Evolutionary conservation across 331 rosid species (phyloP).

Genomic region (Ulmus americana): DNA sequence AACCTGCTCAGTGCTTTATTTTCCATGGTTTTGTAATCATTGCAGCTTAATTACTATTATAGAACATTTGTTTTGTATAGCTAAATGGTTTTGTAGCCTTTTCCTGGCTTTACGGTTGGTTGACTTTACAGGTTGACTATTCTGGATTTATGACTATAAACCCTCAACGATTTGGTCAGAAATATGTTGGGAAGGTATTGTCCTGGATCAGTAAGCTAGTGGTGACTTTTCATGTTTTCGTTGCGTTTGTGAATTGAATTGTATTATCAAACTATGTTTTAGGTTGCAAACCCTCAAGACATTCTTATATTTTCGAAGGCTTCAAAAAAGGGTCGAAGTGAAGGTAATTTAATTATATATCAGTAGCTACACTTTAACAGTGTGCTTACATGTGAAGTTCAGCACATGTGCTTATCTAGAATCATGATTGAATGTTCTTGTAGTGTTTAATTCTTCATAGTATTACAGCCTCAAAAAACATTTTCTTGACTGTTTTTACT

Average conservation of each 20-base stretch:
- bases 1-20: too few species aligned
- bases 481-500: too few species aligned
- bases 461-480: neutral
- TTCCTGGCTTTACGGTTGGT: conserved; percentile 4
- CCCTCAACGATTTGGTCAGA: conserved; percentile 98
- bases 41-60: neutral
- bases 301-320: conserved; percentile 96
- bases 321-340: conserved; percentile 54
- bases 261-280: conserved; percentile 19
- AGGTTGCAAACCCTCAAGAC: conserved; percentile 99
- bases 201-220: conserved; percentile 24
- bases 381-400: neutral
- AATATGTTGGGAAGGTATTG: conserved; percentile 92
- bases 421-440: neutral
- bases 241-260: conserved; percentile 25
- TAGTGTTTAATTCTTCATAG: neutral
- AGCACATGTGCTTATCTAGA: neutral
- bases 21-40: too few species aligned
- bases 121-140: conserved; percentile 79
- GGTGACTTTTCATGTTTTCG: conserved; percentile 22
- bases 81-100: conserved; percentile 13
- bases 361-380: neutral
- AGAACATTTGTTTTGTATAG: conserved; percentile 3
- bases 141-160: conserved; percentile 97
- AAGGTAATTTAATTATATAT: conserved; percentile 37